Evolutionary conservation across 2,329 filamentous ascomycete species (phyloP).

Genomic region (Aspergillus pseudonomiae): DNA sequence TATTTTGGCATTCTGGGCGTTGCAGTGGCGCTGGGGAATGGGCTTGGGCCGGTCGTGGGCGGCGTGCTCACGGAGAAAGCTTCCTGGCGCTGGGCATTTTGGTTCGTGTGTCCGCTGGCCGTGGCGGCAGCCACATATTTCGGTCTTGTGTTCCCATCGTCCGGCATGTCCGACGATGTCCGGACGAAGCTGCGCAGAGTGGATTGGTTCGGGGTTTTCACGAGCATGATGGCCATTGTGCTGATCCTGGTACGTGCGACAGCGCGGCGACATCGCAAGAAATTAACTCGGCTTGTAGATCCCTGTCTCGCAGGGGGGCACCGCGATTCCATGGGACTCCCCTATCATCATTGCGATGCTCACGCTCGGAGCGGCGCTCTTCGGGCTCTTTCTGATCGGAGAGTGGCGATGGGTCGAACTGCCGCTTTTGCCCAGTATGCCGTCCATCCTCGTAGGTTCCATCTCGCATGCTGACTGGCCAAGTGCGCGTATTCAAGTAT

Average conservation of each 20-base stretch:
- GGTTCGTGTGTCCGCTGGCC: background rate
- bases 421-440: background rate
- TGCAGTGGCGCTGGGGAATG: background rate
- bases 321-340: background rate
- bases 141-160: background rate
- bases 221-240: background rate
- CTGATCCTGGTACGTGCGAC: background rate
- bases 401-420: background rate
- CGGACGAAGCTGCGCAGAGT: background rate
- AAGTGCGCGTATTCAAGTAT: background rate
- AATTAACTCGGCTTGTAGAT: background rate
- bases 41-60: background rate
- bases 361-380: background rate
- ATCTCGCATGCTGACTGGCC: background rate
- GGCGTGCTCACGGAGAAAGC: background rate
- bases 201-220: background rate
- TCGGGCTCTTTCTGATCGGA: background rate
- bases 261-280: background rate
- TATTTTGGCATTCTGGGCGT: background rate
- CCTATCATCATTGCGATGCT: background rate
- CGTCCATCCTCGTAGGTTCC: background rate
- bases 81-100: background rate
- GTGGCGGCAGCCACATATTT: background rate
- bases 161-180: background rate
- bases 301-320: background rate